Conservation (phyloP, 257 asterid genomes). For the Primulina eburnea region DNA sequence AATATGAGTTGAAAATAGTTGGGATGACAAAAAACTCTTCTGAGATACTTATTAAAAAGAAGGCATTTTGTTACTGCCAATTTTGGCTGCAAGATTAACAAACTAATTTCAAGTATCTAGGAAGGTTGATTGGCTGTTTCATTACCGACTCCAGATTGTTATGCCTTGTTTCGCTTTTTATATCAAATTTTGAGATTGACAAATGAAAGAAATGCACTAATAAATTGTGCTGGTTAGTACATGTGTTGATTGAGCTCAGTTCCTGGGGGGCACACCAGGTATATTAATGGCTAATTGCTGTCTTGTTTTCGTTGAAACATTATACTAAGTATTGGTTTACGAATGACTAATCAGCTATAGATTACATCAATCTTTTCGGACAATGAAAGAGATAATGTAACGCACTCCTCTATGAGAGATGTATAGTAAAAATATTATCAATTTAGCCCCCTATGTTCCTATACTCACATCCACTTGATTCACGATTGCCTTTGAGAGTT, state of each 20-base stretch:
- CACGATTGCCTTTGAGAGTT: not conserved
- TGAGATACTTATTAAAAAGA: not conserved
- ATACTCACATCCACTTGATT: slow-evolving; percentile 2
- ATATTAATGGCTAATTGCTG: not conserved
- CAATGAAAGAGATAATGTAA: not conserved
- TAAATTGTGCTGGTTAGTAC: not conserved
- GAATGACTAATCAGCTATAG: not conserved
- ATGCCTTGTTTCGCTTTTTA: not conserved
- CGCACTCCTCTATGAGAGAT: not conserved
- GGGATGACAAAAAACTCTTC: not conserved
- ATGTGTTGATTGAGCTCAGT: slow-evolving; percentile 1
- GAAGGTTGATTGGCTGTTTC: not conserved
- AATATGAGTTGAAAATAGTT: not conserved
- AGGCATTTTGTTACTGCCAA: not conserved
- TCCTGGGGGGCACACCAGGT: not conserved
- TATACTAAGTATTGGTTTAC: no score
- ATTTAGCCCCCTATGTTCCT: not conserved
- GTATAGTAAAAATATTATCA: not conserved
- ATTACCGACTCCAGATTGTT: not conserved
- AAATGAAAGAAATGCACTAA: not conserved
- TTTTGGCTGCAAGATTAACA: not conserved
- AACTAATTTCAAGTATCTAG: not conserved
- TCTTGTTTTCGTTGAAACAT: not conserved
- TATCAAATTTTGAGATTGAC: slow-evolving; percentile 1
- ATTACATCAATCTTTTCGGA: not conserved